phyloP scores from a whole-genome alignment of 495 filamentous ascomycete genomes.

The Podospora pseudoanserina region DNA sequence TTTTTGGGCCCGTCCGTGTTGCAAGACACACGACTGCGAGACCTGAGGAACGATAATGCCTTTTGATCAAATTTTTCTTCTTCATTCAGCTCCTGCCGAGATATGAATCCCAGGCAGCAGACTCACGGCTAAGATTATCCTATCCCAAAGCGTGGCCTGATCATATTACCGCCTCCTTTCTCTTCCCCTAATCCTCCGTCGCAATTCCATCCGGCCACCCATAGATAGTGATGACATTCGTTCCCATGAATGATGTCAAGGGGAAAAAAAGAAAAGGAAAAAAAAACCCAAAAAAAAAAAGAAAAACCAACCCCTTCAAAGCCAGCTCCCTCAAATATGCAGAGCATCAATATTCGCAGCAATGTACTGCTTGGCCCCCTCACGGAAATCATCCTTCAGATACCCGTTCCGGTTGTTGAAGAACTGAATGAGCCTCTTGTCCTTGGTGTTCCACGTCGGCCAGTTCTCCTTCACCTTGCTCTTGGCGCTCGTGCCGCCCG shows the following conservation, averaged over 20 bases:
- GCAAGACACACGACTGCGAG: too few relatives aligned
- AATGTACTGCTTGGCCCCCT: constrained; percentile 47
- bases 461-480: constrained; percentile 45
- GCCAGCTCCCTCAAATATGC: constrained; percentile 42
- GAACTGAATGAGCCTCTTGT: constrained; percentile 56
- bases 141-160: neutral
- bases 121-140: neutral
- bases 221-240: neutral
- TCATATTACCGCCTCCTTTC: neutral
- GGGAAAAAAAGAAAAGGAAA: neutral
- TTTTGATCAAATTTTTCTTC: neutral
- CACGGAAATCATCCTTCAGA: constrained; percentile 59
- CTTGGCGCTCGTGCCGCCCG: constrained; percentile 31
- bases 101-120: constrained; percentile 1
- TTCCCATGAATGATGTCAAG: neutral
- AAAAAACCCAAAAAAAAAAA: neutral
- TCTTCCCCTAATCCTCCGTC: neutral
- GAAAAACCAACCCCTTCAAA: neutral
- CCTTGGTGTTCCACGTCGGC: constrained; percentile 56
- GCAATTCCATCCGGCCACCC: neutral
- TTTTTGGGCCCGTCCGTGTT: too few relatives aligned
- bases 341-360: constrained; percentile 43
- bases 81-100: neutral
- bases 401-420: constrained; percentile 41
- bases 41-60: too few relatives aligned